phyloP scores from a whole-genome alignment of 352 stramenopile species.

The Phytophthora pistaciae region DNA sequence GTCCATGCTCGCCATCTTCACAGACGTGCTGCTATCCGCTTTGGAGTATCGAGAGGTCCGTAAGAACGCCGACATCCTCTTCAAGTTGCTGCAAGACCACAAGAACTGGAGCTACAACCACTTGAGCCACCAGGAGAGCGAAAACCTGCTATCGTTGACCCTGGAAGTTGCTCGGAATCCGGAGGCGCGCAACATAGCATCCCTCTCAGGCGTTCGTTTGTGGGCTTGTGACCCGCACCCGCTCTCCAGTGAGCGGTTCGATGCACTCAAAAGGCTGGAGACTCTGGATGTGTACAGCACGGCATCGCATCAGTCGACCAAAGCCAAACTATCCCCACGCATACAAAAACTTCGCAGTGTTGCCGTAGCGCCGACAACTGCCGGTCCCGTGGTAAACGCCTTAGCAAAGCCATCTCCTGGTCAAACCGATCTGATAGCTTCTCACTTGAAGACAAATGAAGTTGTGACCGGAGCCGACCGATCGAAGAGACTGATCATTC shows the following conservation, averaged over 20 bases:
- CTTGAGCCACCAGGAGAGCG: neutral
- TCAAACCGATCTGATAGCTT: too few species aligned
- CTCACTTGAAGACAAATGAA: too few species aligned
- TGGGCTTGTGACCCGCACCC: constrained; percentile 9
- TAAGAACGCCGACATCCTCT: neutral
- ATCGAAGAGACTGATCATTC: too few species aligned
- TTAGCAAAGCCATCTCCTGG: too few species aligned
- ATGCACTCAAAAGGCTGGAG: neutral
- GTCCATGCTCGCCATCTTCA: constrained; percentile 1
- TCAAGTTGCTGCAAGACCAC: neutral
- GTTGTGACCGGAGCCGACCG: too few species aligned
- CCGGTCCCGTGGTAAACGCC: too few species aligned
- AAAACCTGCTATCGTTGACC: neutral
- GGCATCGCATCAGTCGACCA: too few species aligned
- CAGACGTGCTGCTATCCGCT: neutral
- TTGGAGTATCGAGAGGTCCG: constrained; percentile 20
- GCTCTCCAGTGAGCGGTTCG: neutral
- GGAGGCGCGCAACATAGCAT: neutral
- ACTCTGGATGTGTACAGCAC: too few species aligned
- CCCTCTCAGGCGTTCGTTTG: neutral
- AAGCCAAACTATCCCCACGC: too few species aligned
- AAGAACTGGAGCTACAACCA: neutral
- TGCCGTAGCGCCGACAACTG: too few species aligned
- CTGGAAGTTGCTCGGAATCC: neutral
- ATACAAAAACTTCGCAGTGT: too few species aligned